phyloP scores from a whole-genome alignment of 768 basidiomycete genomes.

The Symmetrospora coprosmae region DNA sequence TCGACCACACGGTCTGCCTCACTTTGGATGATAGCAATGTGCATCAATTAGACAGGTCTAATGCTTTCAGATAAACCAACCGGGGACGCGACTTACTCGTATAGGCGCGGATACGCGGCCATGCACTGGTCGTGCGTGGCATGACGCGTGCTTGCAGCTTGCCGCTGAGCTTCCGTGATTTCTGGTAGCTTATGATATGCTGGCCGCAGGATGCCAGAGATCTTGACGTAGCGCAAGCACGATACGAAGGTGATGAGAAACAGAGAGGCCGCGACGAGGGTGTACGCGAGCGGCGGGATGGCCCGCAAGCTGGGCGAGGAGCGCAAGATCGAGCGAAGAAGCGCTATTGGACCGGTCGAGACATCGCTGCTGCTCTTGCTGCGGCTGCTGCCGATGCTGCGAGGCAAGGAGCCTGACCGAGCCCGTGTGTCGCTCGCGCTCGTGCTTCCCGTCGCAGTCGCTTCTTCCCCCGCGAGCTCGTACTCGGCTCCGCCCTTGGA shows the following conservation, averaged over 20 bases:
- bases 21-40: background rate
- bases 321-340: too few relatives aligned
- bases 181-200: background rate
- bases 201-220: slow-evolving; percentile 3
- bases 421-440: too few relatives aligned
- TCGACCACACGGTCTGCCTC: slow-evolving; percentile 4
- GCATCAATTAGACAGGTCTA: background rate
- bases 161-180: slow-evolving; percentile 11
- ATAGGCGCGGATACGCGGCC: slow-evolving; percentile 2
- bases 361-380: too few relatives aligned
- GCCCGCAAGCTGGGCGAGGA: too few relatives aligned
- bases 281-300: too few relatives aligned
- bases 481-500: too few relatives aligned
- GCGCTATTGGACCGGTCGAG: too few relatives aligned
- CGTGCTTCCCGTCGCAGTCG: too few relatives aligned
- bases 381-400: too few relatives aligned
- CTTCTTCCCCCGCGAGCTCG: too few relatives aligned
- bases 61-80: background rate
- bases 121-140: slow-evolving; percentile 6
- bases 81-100: background rate
- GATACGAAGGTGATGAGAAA: background rate
- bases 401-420: too few relatives aligned
- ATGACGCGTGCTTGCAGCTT: background rate
- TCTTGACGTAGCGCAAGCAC: background rate
- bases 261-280: too few relatives aligned